These are phyloP conservation scores for Dictyostelium purpureum DNA, from an alignment of 78 protist species.

Conservation along the genomic window DNA sequence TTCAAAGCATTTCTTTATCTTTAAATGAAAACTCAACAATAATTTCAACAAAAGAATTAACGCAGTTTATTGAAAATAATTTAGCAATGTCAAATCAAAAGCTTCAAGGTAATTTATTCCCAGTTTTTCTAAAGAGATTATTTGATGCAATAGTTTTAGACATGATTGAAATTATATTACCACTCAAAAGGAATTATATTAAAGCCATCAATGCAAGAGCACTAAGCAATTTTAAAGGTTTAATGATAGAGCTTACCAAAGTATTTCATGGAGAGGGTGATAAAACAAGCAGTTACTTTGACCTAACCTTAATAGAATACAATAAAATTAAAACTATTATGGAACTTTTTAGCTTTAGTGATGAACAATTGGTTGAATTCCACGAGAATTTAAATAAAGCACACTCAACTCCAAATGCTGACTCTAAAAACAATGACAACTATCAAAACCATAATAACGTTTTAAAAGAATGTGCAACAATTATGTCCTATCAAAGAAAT, in stretches of 20 bases:
- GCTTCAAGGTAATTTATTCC: not conserved
- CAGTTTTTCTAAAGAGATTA: not conserved
- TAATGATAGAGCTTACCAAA: not conserved
- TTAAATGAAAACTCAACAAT: not conserved
- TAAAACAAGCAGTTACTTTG: not conserved
- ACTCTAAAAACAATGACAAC: not conserved
- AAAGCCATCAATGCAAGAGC: not conserved
- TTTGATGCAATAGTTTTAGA: not conserved
- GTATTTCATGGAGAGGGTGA: constrained; percentile 64
- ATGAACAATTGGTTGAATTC: constrained; percentile 40
- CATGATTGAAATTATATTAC: constrained; percentile 13
- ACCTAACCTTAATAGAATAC: not conserved
- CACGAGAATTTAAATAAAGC: constrained; percentile 1
- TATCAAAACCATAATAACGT: not conserved
- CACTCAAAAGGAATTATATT: not conserved
- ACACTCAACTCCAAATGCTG: not conserved
- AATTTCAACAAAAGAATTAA: not conserved
- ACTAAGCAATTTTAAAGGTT: not conserved
- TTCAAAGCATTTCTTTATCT: constrained; percentile 17
- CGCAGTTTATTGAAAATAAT: not conserved
- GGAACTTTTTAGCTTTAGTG: constrained; percentile 10
- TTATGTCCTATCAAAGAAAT: not conserved
- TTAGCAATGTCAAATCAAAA: not conserved
- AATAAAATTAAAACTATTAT: constrained; percentile 8
- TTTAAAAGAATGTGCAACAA: not conserved